phyloP scores from a whole-genome alignment of 2,329 filamentous ascomycete species.

The Colletotrichum caudatum region DNA sequence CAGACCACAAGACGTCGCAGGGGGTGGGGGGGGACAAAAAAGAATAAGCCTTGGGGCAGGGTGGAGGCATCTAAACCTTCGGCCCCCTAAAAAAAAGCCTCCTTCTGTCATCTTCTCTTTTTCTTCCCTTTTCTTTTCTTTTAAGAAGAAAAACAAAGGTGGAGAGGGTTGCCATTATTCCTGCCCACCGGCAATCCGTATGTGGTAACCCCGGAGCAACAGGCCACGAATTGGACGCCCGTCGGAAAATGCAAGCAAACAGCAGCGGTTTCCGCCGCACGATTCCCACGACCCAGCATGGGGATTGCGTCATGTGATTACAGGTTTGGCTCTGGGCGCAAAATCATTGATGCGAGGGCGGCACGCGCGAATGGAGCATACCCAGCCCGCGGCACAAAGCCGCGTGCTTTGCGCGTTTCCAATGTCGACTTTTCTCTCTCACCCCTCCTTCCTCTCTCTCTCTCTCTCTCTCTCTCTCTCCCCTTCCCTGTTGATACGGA shows the following conservation, averaged over 20 bases:
- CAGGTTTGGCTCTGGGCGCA: conserved; percentile 4
- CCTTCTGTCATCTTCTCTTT: no score
- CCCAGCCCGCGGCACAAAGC: not conserved
- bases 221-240: not conserved
- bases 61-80: not conserved
- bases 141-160: no score
- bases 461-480: no score
- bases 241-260: conserved; percentile 7
- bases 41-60: not conserved
- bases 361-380: not conserved
- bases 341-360: conserved; percentile 26
- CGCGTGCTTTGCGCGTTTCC: not conserved
- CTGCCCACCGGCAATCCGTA: conserved; percentile 1
- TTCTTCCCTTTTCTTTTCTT: no score
- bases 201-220: not conserved
- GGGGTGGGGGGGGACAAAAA: not conserved
- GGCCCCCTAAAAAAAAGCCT: not conserved
- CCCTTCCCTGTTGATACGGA: not conserved
- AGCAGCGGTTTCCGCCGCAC: conserved; percentile 14
- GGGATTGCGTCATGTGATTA: conserved; percentile 36
- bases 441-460: no score
- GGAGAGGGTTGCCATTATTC: no score
- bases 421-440: not conserved
- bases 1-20: not conserved
- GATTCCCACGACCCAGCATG: conserved; percentile 35